Evolutionary conservation across 352 stramenopile species (phyloP).

Genomic region (Phytopythium montanum): DNA sequence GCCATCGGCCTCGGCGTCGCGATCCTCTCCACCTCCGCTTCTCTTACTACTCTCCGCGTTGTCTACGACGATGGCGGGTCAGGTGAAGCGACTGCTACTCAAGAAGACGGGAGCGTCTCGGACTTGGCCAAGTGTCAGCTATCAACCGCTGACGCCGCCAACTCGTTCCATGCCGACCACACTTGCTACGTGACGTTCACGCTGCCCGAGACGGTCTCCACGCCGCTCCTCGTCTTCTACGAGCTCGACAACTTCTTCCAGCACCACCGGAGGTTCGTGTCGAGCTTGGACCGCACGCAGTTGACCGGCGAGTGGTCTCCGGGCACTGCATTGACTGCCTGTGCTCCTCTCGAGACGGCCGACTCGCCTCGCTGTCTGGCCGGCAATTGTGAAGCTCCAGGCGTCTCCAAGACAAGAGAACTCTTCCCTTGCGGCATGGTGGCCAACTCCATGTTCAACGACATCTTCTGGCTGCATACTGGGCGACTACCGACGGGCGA

Average conservation of each 20-base stretch:
- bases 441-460: conserved; percentile 81
- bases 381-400: conserved; percentile 20
- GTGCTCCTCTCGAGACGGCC: conserved; percentile 41
- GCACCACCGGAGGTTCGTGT: conserved; percentile 72
- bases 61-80: conserved; percentile 47
- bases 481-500: conserved; percentile 40
- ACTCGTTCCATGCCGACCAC: conserved; percentile 69
- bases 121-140: conserved; percentile 53
- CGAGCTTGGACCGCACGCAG: conserved; percentile 59
- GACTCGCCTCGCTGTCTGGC: conserved; percentile 36
- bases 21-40: conserved; percentile 43
- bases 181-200: conserved; percentile 69
- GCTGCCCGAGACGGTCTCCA: conserved; percentile 37
- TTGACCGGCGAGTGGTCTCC: conserved; percentile 60
- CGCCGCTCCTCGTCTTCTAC: conserved; percentile 51
- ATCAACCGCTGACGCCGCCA: conserved; percentile 27
- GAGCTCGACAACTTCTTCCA: conserved; percentile 64
- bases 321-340: conserved; percentile 31
- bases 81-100: conserved; percentile 16
- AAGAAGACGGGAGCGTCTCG: conserved; percentile 31
- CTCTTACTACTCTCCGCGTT: conserved; percentile 53
- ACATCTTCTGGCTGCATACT: conserved; percentile 81
- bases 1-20: conserved; percentile 45
- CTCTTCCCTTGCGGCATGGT: conserved; percentile 73
- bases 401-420: conserved; percentile 25